Base-by-base conservation (phyloP, 2,329 filamentous ascomycete genomes). In the Hortaea sp. region DNA sequence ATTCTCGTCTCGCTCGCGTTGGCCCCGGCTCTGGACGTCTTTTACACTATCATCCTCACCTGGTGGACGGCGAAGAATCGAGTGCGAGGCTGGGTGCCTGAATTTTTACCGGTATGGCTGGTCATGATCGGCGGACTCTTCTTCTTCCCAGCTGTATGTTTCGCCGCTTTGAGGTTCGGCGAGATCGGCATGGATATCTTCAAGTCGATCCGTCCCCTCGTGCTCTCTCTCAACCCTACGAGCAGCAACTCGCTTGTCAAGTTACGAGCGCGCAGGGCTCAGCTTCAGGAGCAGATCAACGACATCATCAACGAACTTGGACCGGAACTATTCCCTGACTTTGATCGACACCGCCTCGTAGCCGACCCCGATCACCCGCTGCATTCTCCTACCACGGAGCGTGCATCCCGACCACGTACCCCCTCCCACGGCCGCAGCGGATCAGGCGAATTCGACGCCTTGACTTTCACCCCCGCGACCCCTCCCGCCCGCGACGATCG, bases 141-240 rank as follows among this genome's bases (percentile, higher is more conserved):
- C 41, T 70, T 94, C 54, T 95, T 95, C 72, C 85, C 89, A 5
- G 77, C 81, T 27, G 84, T 95, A 57, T 95, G 89, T 0, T 95
- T 94, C 65, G 89, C 88, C 4, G 88, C 92, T 5, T 80, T 98
- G 44, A 84, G 92, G 7, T 94, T 97, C 55, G 92, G 92, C 41
- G 92, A 98, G 69, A 84, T 94, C n/a, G 92, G 90, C 44, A 95
- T 98, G 88, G 92, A 98, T 62, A 95, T 98, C 46, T 73, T 92
- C 70, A 98, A 97, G 68, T 97, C 90, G 0, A 76, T 98, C 11
- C 80, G 88, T 7, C 92, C 92, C 5, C 77, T 98, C 7, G 73
- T 94, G 40, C 74, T 95, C 31, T 92, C 86, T 53, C 76, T 97
- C 59, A 84, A 85, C 57, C 92, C 92, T 1, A 81, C 81, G 4